Conservation (phyloP, 108 stramenopile genomes). For the Cyclostephanos tholiformis region DNA sequence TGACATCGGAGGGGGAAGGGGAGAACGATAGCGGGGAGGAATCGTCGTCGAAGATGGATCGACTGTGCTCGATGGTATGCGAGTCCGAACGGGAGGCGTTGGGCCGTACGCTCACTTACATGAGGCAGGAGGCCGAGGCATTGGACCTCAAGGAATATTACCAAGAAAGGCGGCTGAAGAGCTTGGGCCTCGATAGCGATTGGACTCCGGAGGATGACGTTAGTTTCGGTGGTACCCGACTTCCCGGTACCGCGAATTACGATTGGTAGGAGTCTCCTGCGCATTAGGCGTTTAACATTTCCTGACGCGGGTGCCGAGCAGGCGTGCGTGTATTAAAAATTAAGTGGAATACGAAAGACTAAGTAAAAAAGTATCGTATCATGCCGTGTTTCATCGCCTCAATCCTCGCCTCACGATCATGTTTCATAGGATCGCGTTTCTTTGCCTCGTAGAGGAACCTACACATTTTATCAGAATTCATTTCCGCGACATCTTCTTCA, state of each 20-base stretch:
- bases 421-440: too few species aligned
- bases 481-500: too few species aligned
- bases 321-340: too few species aligned
- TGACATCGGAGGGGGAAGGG: constrained; percentile 48
- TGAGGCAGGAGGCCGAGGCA: constrained; percentile 84
- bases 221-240: constrained; percentile 72
- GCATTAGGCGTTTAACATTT: too few species aligned
- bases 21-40: constrained; percentile 16
- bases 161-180: constrained; percentile 90
- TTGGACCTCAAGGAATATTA: constrained; percentile 94
- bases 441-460: too few species aligned
- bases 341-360: too few species aligned
- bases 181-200: constrained; percentile 86
- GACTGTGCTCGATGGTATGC: constrained; percentile 67
- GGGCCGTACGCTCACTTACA: constrained; percentile 66
- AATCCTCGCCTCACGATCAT: too few species aligned
- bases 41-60: constrained; percentile 17
- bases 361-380: too few species aligned
- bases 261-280: too few species aligned
- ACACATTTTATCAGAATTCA: too few species aligned
- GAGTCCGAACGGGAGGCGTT: constrained; percentile 68
- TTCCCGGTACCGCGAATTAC: constrained; percentile 66
- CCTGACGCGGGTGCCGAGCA: too few species aligned
- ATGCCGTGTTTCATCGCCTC: too few species aligned
- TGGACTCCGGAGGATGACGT: constrained; percentile 83